Percentiles rank a stretch among this genome's conserved stretches.
phyloP scores from a whole-genome alignment of 2,329 filamentous ascomycete species.

The Pseudonectria foliicola region DNA sequence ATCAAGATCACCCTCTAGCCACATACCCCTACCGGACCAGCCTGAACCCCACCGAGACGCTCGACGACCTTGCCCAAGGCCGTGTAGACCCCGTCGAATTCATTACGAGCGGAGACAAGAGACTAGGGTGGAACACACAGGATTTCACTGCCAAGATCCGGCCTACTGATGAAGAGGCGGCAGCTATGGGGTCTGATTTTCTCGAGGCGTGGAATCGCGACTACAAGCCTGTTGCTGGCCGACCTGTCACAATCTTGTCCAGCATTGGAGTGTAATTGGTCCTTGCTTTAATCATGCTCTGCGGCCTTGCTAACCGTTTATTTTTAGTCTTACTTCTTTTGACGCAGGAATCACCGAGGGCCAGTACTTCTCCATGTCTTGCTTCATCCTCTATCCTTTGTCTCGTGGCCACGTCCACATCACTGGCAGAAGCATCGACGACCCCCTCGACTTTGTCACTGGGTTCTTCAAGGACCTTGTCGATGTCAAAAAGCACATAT shows the following conservation, averaged over 20 bases:
- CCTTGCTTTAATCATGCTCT: neutral
- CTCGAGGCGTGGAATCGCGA: slow-evolving; percentile 47
- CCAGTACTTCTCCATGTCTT: slow-evolving; percentile 46
- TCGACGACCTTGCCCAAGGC: slow-evolving; percentile 47
- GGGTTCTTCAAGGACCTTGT: slow-evolving; percentile 49
- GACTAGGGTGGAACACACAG: slow-evolving; percentile 51
- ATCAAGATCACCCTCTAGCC: slow-evolving; percentile 50
- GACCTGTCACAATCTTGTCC: slow-evolving; percentile 33
- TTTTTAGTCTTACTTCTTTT: too few relatives aligned
- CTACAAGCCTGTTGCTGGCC: slow-evolving; percentile 36
- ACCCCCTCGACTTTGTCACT: slow-evolving; percentile 47
- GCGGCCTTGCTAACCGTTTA: too few relatives aligned
- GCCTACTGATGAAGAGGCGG: slow-evolving; percentile 45
- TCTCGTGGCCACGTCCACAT: slow-evolving; percentile 58
- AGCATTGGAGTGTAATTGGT: slow-evolving; percentile 16
- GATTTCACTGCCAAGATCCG: slow-evolving; percentile 51
- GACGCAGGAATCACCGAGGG: slow-evolving; percentile 24
- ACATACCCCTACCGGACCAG: slow-evolving; percentile 41
- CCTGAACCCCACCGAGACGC: slow-evolving; percentile 25
- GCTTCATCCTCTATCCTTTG: slow-evolving; percentile 38
- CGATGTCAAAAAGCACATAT: slow-evolving; percentile 55
- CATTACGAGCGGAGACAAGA: slow-evolving; percentile 38
- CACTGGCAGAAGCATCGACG: slow-evolving; percentile 32
- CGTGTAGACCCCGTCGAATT: slow-evolving; percentile 38
- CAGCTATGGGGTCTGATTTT: slow-evolving; percentile 45